Conservation (phyloP, 805 yeast species). For the Starmerella etchellsii region DNA sequence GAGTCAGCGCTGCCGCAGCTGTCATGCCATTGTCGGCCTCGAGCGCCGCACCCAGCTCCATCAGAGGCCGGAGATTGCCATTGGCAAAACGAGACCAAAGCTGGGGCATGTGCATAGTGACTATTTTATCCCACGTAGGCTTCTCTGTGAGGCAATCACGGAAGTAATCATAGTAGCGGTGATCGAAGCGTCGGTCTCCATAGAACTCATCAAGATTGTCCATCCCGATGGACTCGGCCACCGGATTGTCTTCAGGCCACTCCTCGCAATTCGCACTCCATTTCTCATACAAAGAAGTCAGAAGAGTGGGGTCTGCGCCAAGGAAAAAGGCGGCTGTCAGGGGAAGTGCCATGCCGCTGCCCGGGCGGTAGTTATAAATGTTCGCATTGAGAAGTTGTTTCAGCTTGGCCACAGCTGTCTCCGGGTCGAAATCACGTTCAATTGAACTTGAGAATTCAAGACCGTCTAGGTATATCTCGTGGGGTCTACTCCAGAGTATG, state of each 20-base stretch:
- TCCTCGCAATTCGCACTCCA: constrained; percentile 18
- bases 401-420: constrained; percentile 10
- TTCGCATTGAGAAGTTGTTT: constrained; percentile 19
- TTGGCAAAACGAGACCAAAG: constrained; percentile 20
- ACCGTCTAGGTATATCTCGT: constrained; percentile 8
- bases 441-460: constrained; percentile 6
- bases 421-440: constrained; percentile 5
- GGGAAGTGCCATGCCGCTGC: constrained; percentile 9
- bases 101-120: constrained; percentile 18
- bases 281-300: constrained; percentile 25
- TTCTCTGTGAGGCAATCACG: constrained; percentile 28
- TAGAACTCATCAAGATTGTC: constrained; percentile 25
- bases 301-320: constrained; percentile 27
- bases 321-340: constrained; percentile 28
- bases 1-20: constrained; percentile 28
- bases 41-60: constrained; percentile 28
- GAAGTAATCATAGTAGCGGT: constrained; percentile 30
- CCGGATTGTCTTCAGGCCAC: constrained; percentile 32
- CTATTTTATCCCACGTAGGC: constrained; percentile 27
- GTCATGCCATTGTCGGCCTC: constrained; percentile 27
- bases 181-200: constrained; percentile 26
- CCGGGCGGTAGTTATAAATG: constrained; percentile 8
- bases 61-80: constrained; percentile 26
- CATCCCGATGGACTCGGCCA: constrained; percentile 27
- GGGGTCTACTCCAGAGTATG: constrained; percentile 5